Base-by-base conservation (phyloP, 345 rosid genomes). In the Clarkia xantiana region DNA sequence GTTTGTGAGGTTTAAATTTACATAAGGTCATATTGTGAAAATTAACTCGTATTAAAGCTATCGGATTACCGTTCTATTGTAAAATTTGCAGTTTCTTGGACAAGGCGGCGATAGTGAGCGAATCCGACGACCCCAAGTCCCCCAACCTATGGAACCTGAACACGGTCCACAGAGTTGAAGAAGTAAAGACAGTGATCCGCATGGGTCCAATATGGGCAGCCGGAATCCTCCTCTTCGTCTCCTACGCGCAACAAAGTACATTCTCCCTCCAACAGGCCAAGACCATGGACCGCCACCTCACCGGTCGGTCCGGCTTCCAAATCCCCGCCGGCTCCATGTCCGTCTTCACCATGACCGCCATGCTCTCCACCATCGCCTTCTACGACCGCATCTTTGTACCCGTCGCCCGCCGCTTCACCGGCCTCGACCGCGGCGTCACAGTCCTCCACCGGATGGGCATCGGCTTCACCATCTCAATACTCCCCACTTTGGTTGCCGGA, bases 191-290 rank as follows among this genome's bases (percentile, higher is more conserved):
- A 0, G 47, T 87, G 10, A 73, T 87, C 59, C 67, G 94, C 39
- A 87, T 87, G 96, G 94, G 87, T 20, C 96, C 96, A 1, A 81
- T 87, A 11, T 83, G 96, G 87, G 94, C 80, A 5, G 59, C 96
- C 6, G 94, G 96, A 11, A 81, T 87, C 55, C 80, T 84, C 54
- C 74, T 84, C 10, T 72, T 75, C 62, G 76, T 88, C 23, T 82
- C 94, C 13, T 81, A 81, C 42, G 87, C 88, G 2, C 96, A 87
- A 56, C 94, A 84, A 52, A 39, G 46, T 70, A 84, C 96, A 4
- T 81, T 84, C 67, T 79, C 91, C 17, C 78, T 87, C 45, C 83
- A 79, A 53, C 96, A 87, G 66, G 94, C 96, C 58, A 79, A 71
- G 62, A 73, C 86, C 66, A 84, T 84, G 94, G 56, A 87, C 76